Conservation (phyloP, 2,329 filamentous ascomycete genomes). For the Tolypocladium endophyticum region DNA sequence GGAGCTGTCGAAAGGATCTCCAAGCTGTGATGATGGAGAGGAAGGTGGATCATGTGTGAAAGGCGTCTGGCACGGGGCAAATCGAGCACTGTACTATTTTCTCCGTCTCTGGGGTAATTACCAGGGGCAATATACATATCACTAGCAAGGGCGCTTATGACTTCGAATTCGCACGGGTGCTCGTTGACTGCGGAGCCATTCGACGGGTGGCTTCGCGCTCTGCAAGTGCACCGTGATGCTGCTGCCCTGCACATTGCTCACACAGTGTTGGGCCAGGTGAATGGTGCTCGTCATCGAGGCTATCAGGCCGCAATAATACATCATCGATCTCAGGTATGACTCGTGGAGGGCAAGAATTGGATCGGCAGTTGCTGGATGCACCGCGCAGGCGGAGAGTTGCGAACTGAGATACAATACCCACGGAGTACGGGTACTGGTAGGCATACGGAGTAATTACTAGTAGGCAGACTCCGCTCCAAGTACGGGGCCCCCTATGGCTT, state of each 20-base stretch:
- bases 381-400: background rate
- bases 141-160: background rate
- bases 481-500: no score
- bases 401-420: no score
- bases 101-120: background rate
- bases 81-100: background rate
- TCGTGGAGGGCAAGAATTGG: no score
- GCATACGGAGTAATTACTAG: no score
- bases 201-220: background rate
- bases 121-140: background rate
- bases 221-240: background rate
- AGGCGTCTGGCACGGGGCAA: background rate
- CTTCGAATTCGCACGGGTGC: background rate
- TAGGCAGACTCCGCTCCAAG: no score
- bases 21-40: conserved; percentile 19
- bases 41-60: conserved; percentile 12
- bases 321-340: no score
- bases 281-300: no score
- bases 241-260: background rate
- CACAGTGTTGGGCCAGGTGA: no score
- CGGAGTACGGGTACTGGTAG: no score
- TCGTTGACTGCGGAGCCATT: background rate
- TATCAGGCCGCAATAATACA: no score
- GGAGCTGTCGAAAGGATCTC: conserved; percentile 41
- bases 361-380: no score